Evolutionary conservation across 2,329 filamentous ascomycete species (phyloP), one percentile per base, ranked within the genome.

Genomic region (Monosporascus sp.): DNA sequence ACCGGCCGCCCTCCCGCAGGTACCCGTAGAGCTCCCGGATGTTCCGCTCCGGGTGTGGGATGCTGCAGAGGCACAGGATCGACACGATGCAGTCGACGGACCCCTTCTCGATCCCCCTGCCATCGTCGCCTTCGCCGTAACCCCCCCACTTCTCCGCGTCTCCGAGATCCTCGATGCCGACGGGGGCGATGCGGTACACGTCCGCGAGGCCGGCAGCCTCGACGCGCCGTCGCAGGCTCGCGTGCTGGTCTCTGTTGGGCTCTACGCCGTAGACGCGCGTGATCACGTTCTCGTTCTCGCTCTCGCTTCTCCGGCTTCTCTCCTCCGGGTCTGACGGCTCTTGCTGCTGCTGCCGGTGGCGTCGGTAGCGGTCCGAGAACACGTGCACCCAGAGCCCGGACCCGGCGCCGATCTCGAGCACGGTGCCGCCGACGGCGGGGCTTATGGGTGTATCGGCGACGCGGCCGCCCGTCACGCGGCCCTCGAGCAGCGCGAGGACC

Each of bases 401-500:
- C 3, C 81, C 85, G 1, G 85, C 78, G 3, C 85, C 85, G 51
- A 87, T 75, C 68, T 88, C 85, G 44, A 87, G 65, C 5, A 85
- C 78, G 2, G 77, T 71, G 3, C 84, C 82, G 0, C 63, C 61
- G 8, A 82, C 69, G 3, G 74, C 74, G 53, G 69, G 62, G 52
- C 65, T 63, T 20, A 64, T 67, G 40, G 60, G 62, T 16, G 65
- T 66, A 0, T 69, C 65, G 5, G 71, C 55, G 38, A 74, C 60
- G 6, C 46, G 55, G 6, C 78, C 80, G 16, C 60, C 59, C 11
- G 52, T 52, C 5, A 76, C 70, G 31, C 74, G 72, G 14, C 80
- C 80, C 53, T 80, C 72, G 2, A 86, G 73, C 2, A 86, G 70
- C 0, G 84, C 80, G 9, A 78, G 64, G 3, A 87, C 78, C 27